phyloP scores from a whole-genome alignment of 169 alveolate species.

The Plasmodium inui region DNA sequence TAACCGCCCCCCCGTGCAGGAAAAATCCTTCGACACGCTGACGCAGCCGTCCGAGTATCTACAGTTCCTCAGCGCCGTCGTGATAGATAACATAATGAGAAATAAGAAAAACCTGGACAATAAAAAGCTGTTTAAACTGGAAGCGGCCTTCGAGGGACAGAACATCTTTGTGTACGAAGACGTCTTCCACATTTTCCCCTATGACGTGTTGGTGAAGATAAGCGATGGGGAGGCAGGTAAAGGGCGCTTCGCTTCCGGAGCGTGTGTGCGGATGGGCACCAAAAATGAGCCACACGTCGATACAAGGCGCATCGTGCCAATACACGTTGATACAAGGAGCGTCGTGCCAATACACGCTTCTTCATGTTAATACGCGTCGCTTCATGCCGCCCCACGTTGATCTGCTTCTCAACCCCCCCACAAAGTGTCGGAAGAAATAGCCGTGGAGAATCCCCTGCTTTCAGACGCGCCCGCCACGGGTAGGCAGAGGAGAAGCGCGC shows the following conservation, averaged over 20 bases:
- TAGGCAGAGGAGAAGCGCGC: neutral
- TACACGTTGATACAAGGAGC: neutral
- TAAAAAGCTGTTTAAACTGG: constrained; percentile 29
- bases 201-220: constrained; percentile 18
- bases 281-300: neutral
- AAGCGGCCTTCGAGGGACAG: constrained; percentile 6
- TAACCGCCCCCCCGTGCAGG: constrained; percentile 7
- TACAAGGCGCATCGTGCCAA: neutral
- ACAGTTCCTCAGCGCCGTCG: constrained; percentile 22
- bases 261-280: neutral
- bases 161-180: constrained; percentile 39
- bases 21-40: constrained; percentile 37
- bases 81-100: constrained; percentile 63
- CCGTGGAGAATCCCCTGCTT: constrained; percentile 27
- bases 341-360: neutral
- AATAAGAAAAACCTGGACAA: constrained; percentile 39
- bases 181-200: constrained; percentile 53
- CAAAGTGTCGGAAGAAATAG: constrained; percentile 25
- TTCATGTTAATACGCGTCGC: neutral
- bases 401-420: neutral
- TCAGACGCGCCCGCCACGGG: constrained; percentile 9
- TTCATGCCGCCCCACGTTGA: neutral
- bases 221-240: constrained; percentile 24
- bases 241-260: neutral
- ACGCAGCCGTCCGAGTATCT: constrained; percentile 14